These are phyloP conservation scores for Anthoceros angustus DNA, from an alignment of 225 moss, liverwort and hornwort genomes.

Conservation along the genomic window DNA sequence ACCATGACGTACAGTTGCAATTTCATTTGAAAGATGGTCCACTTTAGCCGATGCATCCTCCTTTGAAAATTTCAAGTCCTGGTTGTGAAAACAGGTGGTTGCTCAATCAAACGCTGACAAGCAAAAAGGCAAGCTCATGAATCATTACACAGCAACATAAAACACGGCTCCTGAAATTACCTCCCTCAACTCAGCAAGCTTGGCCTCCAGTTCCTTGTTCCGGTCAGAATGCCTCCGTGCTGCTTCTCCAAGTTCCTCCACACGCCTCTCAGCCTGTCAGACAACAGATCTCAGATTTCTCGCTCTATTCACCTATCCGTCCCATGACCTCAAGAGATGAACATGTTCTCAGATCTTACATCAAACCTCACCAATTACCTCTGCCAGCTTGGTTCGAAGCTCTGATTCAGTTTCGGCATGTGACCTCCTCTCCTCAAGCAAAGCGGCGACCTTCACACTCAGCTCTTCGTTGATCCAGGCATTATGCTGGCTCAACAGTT, in stretches of 20 bases:
- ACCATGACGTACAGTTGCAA: constrained; percentile 48
- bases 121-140: too few species aligned
- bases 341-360: too few species aligned
- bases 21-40: constrained; percentile 65
- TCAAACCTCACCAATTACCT: constrained; percentile 18
- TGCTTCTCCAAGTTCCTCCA: constrained; percentile 16
- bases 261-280: constrained; percentile 27
- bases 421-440: constrained; percentile 70
- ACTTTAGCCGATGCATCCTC: constrained; percentile 72
- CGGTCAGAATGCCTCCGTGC: constrained; percentile 51
- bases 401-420: constrained; percentile 66
- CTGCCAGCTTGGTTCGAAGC: constrained; percentile 52
- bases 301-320: not conserved
- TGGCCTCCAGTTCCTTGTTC: constrained; percentile 57
- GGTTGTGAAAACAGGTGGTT: not conserved
- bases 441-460: constrained; percentile 45
- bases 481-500: constrained; percentile 85
- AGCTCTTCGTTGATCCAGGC: constrained; percentile 83
- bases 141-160: too few species aligned
- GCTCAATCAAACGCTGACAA: too few species aligned
- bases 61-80: constrained; percentile 73
- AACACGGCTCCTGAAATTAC: constrained; percentile 14
- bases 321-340: too few species aligned
- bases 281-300: constrained; percentile 5
- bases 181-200: constrained; percentile 69